Evolutionary conservation across 257 asterid species (phyloP), one percentile per base, ranked within the genome.

Genomic region (Leptodermis oblonga): DNA sequence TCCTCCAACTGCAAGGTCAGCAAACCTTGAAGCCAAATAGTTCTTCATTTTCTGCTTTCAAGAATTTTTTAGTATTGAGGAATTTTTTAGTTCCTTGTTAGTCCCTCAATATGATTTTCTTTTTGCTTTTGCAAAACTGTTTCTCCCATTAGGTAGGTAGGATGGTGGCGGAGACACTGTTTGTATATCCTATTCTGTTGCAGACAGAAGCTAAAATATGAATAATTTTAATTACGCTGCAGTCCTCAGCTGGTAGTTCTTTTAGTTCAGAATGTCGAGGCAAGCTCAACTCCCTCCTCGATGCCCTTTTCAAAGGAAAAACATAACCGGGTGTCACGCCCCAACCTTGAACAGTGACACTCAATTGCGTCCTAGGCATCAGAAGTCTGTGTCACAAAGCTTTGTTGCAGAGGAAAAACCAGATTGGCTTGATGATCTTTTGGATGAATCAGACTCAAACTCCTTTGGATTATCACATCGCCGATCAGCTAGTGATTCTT

Each of bases 201-300:
- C 65, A 72, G 65, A 45, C 45, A n/a, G 65, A 74, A 68, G 61
- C 72, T 72, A 75, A 51, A 51, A 28, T 66, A 67, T 69, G 72
- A 71, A 64, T 60, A 76, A 39, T 36, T 17, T 48, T 26, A 67
- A 49, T 70, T 65, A 66, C 69, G 73, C 31, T 72, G 34, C 65
- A 69, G 62, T 80, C 61, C 53, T 76, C 62, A 76, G 76, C 76
- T 72, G 79, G 77, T 77, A 73, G 78, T 78, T 62, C n/a, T 62
- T 14, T 14, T 68, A 74, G 67, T 53, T 69, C 83, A 73, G 58
- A 45, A 88, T 88, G 97, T 86, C 93, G 51, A 84, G 86, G 78
- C 92, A 84, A 71, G 83, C 92, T 69, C 95, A 86, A 34, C 97
- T 86, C 72, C 95, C 95, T n/a, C 97, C 95, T 48, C 95, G 95